Evolutionary conservation across 306 rosid genomes (phyloP).

Genomic region (Hylodesmum podocarpum): DNA sequence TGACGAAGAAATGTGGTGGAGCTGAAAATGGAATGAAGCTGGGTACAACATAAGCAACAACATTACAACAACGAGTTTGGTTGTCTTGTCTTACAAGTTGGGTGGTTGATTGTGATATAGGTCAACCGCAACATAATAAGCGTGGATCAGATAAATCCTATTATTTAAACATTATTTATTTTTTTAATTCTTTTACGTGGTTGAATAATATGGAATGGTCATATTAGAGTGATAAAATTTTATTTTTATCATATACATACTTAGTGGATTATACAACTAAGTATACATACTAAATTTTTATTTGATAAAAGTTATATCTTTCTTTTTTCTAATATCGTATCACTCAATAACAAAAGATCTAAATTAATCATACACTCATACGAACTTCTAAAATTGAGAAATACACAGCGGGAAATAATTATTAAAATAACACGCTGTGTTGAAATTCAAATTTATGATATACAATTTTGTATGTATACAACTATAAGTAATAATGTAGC

Average conservation of each 20-base stretch:
- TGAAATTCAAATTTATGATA: neutral
- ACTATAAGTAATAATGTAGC: too few relatives aligned
- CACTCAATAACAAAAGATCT: neutral
- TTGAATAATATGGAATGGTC: too few relatives aligned
- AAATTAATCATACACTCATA: too few relatives aligned
- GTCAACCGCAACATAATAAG: conserved; percentile 21
- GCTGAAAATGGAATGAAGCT: neutral
- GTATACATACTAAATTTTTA: too few relatives aligned
- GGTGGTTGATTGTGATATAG: conserved; percentile 23
- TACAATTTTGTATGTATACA: too few relatives aligned
- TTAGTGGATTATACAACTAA: too few relatives aligned
- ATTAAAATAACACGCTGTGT: neutral
- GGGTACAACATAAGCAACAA: conserved; percentile 2
- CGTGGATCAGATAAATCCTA: neutral
- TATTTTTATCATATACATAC: too few relatives aligned
- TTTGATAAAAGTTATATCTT: neutral
- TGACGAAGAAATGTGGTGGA: conserved; percentile 3
- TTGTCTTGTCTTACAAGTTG: conserved; percentile 24
- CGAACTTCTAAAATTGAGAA: too few relatives aligned
- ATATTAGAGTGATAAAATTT: too few relatives aligned
- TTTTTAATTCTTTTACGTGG: too few relatives aligned
- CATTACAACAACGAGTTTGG: neutral
- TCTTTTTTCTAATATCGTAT: too few relatives aligned
- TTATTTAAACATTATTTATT: neutral
- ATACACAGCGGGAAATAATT: neutral